Evolutionary conservation across 306 rosid species (phyloP), one percentile per base, ranked within the genome.

Genomic region (Acacia confusa): DNA sequence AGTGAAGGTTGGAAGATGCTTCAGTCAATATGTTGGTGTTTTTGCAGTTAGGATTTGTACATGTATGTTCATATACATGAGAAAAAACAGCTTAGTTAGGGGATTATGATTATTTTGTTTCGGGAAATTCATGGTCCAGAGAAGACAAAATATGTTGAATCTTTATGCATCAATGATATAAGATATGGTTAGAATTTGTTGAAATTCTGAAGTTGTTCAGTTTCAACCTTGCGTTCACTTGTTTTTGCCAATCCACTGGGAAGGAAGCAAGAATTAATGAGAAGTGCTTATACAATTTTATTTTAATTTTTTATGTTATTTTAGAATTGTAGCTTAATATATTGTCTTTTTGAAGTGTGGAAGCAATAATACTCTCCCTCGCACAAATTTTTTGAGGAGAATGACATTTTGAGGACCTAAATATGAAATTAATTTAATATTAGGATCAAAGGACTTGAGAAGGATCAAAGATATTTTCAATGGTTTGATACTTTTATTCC

Each of bases 41-140:
- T 30, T 58, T 52, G 47, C 58, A 45, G 47, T 53, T 58, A 68
- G 68, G 55, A 40, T 70, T 60, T 77, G 57, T 72, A 20, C 70
- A 36, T 77, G 52, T 61, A 27, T 77, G 52, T 50, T 50, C 57
- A 50, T 70, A 24, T 63, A 83, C 53, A 72, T 76, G 41, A 24
- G 61, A 30, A 16, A 61, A 48, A 64, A 80, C 57, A 28, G 81
- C 52, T 61, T 79, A 75, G 44, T 64, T 65, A 83, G 28, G 70
- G 43, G 41, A 20, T 53, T 67, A n/a, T 83, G 61, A 78, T 19
- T 40, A 38, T 64, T 55, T 32, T 40, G 7, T 0, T 63, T 78
- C 30, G 75, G 38, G 65, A 75, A 61, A 60, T 74, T 66, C 75
- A 40, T 78, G 77, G 28, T 52, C 66, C 67, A 24, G 78, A 58